These are phyloP conservation scores for Lycium barbarum DNA, from an alignment of 257 asterid genomes.

Conservation along the genomic window DNA sequence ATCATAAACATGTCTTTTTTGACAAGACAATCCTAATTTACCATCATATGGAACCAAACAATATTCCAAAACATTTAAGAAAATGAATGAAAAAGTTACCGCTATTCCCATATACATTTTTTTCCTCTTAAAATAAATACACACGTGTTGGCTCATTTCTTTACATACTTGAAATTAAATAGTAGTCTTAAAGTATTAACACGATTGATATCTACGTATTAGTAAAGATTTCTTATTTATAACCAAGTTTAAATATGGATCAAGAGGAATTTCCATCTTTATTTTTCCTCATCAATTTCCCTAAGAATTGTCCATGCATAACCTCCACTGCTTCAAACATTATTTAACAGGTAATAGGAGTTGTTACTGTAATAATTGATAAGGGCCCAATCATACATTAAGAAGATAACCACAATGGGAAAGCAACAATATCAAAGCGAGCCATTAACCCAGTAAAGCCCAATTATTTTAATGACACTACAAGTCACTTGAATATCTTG, in stretches of 20 bases:
- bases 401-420: no score
- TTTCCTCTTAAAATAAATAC: neutral
- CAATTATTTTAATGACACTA: no score
- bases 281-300: neutral
- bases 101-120: neutral
- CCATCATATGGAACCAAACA: neutral
- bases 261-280: neutral
- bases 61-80: neutral
- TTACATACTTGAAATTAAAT: neutral
- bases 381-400: no score
- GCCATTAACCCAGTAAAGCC: no score
- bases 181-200: neutral
- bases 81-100: neutral
- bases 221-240: no score
- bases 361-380: no score
- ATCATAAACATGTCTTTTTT: neutral
- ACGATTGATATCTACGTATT: no score
- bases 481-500: no score
- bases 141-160: no score
- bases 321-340: neutral
- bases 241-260: neutral
- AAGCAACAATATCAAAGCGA: no score
- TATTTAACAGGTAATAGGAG: no score
- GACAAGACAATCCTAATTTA: neutral
- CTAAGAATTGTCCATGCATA: neutral